Conservation (phyloP, 768 basidiomycete genomes). For the Naematelia aurantialba region DNA sequence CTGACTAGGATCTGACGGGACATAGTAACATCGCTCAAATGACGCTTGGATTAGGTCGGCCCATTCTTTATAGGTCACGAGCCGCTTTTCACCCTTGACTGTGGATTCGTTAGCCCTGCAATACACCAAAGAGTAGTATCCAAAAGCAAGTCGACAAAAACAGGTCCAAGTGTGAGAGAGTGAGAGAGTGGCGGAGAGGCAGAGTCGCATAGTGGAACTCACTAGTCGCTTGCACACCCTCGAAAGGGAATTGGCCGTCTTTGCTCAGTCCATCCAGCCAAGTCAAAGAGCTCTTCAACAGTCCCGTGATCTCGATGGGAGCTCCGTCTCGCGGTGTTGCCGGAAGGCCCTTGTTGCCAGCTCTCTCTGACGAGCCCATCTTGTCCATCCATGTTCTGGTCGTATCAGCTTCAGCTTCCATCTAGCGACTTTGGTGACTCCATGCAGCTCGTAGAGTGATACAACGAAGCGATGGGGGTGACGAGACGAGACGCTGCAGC, state of each 20-base stretch:
- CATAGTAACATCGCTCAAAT: conserved; percentile 87
- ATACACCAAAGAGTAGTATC: background rate
- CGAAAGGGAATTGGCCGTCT: conserved; percentile 75
- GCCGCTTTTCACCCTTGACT: conserved; percentile 67
- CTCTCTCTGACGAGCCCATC: conserved; percentile 89
- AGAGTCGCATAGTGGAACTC: conserved; percentile 44
- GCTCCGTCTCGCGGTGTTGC: conserved; percentile 95
- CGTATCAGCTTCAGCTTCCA: conserved; percentile 5
- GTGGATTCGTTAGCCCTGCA: conserved; percentile 2
- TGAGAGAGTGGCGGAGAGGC: background rate
- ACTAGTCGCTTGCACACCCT: conserved; percentile 79
- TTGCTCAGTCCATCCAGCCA: conserved; percentile 73
- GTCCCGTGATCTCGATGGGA: conserved; percentile 89
- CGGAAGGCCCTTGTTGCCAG: conserved; percentile 91
- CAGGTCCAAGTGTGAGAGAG: background rate
- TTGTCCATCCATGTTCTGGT: conserved; percentile 61
- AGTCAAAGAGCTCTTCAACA: conserved; percentile 84
- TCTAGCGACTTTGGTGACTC: background rate
- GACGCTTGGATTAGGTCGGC: conserved; percentile 72
- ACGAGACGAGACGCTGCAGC: background rate
- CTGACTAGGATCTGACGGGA: conserved; percentile 72
- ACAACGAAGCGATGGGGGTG: background rate
- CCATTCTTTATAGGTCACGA: conserved; percentile 90
- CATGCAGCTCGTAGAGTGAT: background rate
- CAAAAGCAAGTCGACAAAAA: background rate